A percentile compares a stretch with the other conserved stretches of the same genome.
phyloP scores from a whole-genome alignment of 306 rosid species.

The Castanospermum australe region DNA sequence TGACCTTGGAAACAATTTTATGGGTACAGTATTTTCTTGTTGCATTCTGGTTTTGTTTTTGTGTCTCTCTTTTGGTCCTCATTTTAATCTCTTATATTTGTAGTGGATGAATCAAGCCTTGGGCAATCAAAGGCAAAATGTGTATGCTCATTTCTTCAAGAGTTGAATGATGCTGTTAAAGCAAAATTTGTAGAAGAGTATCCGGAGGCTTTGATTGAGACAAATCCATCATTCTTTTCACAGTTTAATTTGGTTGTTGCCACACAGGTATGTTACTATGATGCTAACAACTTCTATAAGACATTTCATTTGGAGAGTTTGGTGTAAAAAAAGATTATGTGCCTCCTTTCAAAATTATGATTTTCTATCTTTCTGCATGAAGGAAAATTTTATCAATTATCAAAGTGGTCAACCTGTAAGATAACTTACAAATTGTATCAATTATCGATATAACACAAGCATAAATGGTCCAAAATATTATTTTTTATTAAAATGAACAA shows the following conservation, averaged over 20 bases:
- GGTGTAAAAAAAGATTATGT: neutral
- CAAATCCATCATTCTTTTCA: constrained; percentile 85
- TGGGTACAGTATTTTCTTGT: constrained; percentile 52
- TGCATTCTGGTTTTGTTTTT: neutral
- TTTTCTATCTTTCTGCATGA: neutral
- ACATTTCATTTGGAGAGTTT: neutral
- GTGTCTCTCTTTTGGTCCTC: neutral
- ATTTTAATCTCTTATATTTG: constrained; percentile 5
- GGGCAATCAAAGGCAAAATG: constrained; percentile 95
- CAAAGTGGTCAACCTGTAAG: too few species aligned
- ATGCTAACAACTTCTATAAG: constrained; percentile 7
- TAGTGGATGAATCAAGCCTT: constrained; percentile 80
- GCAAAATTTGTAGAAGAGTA: constrained; percentile 90
- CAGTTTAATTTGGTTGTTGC: constrained; percentile 92
- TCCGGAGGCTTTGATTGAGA: constrained; percentile 78
- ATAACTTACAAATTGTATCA: too few species aligned
- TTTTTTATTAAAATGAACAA: too few species aligned
- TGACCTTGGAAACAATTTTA: constrained; percentile 93
- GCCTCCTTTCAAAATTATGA: neutral
- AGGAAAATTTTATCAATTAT: neutral
- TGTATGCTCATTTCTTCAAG: constrained; percentile 94
- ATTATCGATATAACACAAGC: too few species aligned
- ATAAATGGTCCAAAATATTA: too few species aligned
- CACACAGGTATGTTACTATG: constrained; percentile 67
- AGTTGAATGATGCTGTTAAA: constrained; percentile 93